These are phyloP conservation scores for Begonia loranthoides DNA, from an alignment of 306 rosid genomes.

Conservation along the genomic window DNA sequence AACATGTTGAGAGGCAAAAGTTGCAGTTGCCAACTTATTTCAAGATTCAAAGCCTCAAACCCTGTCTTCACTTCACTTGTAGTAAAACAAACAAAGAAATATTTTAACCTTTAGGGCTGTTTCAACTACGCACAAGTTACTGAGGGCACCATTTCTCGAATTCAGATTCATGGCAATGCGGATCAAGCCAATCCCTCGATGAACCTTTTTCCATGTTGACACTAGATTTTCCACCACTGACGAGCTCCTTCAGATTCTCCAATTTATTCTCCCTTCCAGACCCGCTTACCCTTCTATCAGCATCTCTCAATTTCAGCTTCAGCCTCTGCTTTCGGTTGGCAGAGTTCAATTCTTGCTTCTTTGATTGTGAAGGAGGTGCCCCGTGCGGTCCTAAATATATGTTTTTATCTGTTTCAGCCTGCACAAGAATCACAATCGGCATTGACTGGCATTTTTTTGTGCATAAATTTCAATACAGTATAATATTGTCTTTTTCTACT, in stretches of 20 bases:
- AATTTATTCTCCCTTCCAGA: constrained; percentile 75
- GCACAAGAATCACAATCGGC: constrained; percentile 6
- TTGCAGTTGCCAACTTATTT: too few species aligned
- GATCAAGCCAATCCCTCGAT: constrained; percentile 82
- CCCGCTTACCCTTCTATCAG: constrained; percentile 50
- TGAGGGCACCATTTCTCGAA: constrained; percentile 55
- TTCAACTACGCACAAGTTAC: constrained; percentile 4
- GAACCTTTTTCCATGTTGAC: constrained; percentile 35
- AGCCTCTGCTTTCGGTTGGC: constrained; percentile 57
- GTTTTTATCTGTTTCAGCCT: constrained; percentile 58
- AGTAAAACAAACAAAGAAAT: too few species aligned
- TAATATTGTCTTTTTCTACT: too few species aligned
- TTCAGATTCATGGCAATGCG: constrained; percentile 83
- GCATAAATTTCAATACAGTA: too few species aligned
- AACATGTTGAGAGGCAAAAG: too few species aligned
- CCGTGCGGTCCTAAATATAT: constrained; percentile 95
- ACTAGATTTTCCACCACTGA: constrained; percentile 48
- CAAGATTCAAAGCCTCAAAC: too few species aligned
- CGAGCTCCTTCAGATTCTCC: constrained; percentile 81
- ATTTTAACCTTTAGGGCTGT: too few species aligned
- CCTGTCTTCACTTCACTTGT: too few species aligned
- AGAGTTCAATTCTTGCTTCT: constrained; percentile 49
- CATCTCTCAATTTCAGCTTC: constrained; percentile 87
- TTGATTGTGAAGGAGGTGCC: constrained; percentile 75
- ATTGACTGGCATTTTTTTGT: background rate